A percentile compares a stretch with the other conserved stretches of the same genome.
phyloP scores from a whole-genome alignment of 1,284 basidiomycete species.

The Ganoderma boninense region DNA sequence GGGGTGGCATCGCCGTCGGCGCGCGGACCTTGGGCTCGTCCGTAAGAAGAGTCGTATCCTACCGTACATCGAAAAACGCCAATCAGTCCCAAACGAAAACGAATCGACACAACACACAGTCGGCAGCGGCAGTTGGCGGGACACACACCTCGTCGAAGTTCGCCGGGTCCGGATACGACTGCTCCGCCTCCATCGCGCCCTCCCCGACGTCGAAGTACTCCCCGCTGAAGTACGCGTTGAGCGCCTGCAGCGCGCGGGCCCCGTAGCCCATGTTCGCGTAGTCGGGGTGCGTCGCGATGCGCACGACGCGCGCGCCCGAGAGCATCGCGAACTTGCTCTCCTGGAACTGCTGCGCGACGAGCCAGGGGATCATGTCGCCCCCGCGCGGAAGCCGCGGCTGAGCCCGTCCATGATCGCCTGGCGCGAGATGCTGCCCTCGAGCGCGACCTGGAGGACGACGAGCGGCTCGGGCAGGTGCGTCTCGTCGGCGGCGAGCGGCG shows the following conservation, averaged over 20 bases:
- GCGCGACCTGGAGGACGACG: constrained; percentile 93
- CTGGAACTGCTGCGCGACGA: constrained; percentile 96
- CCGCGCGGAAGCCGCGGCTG: constrained; percentile 80
- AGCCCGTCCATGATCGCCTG: constrained; percentile 89
- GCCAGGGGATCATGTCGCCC: constrained; percentile 99
- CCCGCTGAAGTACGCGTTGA: constrained; percentile 93
- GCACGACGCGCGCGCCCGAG: constrained; percentile 91
- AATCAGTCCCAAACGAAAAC: not conserved
- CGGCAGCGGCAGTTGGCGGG: not conserved
- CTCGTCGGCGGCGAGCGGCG: constrained; percentile 89
- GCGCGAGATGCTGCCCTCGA: constrained; percentile 94
- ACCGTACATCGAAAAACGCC: not conserved
- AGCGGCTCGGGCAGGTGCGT: constrained; percentile 91
- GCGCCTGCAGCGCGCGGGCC: constrained; percentile 86
- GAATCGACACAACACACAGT: not conserved
- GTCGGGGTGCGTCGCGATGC: constrained; percentile 98
- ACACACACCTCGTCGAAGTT: constrained; percentile 65
- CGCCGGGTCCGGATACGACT: constrained; percentile 69
- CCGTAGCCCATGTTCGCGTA: constrained; percentile 98
- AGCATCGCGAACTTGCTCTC: constrained; percentile 94
- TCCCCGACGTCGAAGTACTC: constrained; percentile 94
- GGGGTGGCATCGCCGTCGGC: constrained; percentile 87
- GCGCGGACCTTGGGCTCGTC: constrained; percentile 83
- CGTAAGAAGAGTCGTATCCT: constrained; percentile 67
- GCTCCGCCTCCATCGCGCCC: constrained; percentile 54